Evolutionary conservation across 208 protist species (phyloP).

Genomic region (Crithidia bombi): DNA sequence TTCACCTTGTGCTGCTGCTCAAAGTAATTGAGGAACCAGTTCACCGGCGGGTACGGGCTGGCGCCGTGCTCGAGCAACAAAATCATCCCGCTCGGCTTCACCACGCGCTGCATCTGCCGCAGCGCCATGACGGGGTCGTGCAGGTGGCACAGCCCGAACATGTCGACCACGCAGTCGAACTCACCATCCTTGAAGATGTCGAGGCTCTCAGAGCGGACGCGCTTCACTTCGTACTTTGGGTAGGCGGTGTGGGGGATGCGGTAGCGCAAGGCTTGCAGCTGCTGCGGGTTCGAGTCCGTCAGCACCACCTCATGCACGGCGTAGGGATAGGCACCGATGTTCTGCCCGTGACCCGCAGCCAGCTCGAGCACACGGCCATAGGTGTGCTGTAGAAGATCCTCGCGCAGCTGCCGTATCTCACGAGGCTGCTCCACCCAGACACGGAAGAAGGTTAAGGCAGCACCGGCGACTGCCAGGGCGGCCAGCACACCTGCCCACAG

Average conservation of each 20-base stretch:
- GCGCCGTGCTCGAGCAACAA: slow-evolving; percentile 90
- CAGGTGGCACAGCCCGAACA: slow-evolving; percentile 92
- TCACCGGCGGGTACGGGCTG: slow-evolving; percentile 83
- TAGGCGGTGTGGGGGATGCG: slow-evolving; percentile 83
- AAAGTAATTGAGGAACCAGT: slow-evolving; percentile 91
- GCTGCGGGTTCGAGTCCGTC: slow-evolving; percentile 85
- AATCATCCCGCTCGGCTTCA: slow-evolving; percentile 90
- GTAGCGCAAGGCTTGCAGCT: slow-evolving; percentile 84
- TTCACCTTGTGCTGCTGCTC: slow-evolving; percentile 76
- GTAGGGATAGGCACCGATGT: slow-evolving; percentile 91
- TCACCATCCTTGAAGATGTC: slow-evolving; percentile 77
- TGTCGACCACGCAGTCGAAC: slow-evolving; percentile 93
- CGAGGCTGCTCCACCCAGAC: slow-evolving; percentile 88
- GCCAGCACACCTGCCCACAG: slow-evolving; percentile 44
- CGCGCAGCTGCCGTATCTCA: slow-evolving; percentile 79
- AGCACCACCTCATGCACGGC: slow-evolving; percentile 87
- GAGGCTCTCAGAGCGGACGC: slow-evolving; percentile 80
- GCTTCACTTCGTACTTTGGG: slow-evolving; percentile 85
- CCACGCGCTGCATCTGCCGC: slow-evolving; percentile 89
- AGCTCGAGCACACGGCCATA: slow-evolving; percentile 90
- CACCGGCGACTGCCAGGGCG: slow-evolving; percentile 41
- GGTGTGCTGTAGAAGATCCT: slow-evolving; percentile 84
- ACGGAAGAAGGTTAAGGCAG: slow-evolving; percentile 68
- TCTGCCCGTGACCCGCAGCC: slow-evolving; percentile 86
- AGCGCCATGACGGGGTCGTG: slow-evolving; percentile 90